A percentile compares a stretch with the other conserved stretches of the same genome.
phyloP scores from a whole-genome alignment of 768 basidiomycete genomes.

The Hericium erinaceus region DNA sequence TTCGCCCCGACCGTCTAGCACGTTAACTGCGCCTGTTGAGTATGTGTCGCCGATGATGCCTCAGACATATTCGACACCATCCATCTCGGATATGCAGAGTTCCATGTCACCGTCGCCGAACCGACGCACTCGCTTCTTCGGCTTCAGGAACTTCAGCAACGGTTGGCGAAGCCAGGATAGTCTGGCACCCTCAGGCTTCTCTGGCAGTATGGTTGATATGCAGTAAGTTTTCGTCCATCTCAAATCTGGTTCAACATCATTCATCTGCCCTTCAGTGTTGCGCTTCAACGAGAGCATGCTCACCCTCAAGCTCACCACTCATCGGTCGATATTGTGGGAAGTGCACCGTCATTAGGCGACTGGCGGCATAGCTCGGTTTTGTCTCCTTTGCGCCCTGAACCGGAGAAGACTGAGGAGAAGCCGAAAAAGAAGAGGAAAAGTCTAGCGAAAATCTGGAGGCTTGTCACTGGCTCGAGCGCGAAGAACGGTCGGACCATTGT shows the following conservation, averaged over 20 bases:
- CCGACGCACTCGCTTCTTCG: slow-evolving; percentile 69
- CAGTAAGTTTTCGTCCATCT: slow-evolving; percentile 47
- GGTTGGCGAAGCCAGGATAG: slow-evolving; percentile 78
- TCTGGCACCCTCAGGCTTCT: slow-evolving; percentile 68
- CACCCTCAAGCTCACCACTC: slow-evolving; percentile 14
- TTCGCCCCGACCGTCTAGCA: slow-evolving; percentile 44
- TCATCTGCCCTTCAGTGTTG: slow-evolving; percentile 41
- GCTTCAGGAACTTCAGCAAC: slow-evolving; percentile 57
- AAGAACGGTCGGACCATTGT: slow-evolving; percentile 31
- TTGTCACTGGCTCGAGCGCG: slow-evolving; percentile 47
- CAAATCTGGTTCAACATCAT: slow-evolving; percentile 4
- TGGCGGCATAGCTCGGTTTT: slow-evolving; percentile 6
- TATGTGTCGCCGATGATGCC: slow-evolving; percentile 52
- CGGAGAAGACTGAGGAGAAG: slow-evolving; percentile 28
- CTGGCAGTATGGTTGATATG: slow-evolving; percentile 89
- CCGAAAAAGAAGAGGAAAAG: slow-evolving; percentile 75
- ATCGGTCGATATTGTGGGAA: slow-evolving; percentile 2
- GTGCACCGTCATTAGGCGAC: slow-evolving; percentile 18
- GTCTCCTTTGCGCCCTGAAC: neutral
- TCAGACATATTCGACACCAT: slow-evolving; percentile 65
- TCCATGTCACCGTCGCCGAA: slow-evolving; percentile 54
- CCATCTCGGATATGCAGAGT: slow-evolving; percentile 67
- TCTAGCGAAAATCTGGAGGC: slow-evolving; percentile 72
- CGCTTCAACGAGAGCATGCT: slow-evolving; percentile 54
- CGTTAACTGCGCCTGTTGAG: slow-evolving; percentile 42